Percentiles rank a stretch among this genome's conserved stretches.
phyloP scores from a whole-genome alignment of 2,329 filamentous ascomycete species.

The Epichloe uncinata region DNA sequence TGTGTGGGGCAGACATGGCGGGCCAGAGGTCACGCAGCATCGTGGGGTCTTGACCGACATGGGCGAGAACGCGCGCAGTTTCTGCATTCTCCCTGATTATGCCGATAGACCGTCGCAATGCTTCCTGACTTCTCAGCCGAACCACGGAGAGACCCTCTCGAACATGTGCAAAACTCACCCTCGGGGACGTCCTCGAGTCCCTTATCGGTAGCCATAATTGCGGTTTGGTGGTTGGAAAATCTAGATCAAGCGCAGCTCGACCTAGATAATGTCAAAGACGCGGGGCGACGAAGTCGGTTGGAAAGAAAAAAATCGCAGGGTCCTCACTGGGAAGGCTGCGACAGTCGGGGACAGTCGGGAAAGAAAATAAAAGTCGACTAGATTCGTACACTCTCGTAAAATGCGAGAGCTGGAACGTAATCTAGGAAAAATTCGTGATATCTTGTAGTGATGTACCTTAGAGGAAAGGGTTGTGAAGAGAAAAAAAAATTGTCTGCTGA shows the following conservation, averaged over 20 bases:
- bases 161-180: conserved; percentile 46
- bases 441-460: conserved; percentile 19
- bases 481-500: conserved; percentile 27
- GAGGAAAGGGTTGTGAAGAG: conserved; percentile 15
- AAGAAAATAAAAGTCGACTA: conserved; percentile 25
- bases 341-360: conserved; percentile 14
- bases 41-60: not conserved
- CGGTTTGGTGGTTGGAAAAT: conserved; percentile 42
- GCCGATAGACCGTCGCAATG: not conserved
- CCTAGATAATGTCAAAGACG: conserved; percentile 41
- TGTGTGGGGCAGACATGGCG: conserved; percentile 1
- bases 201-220: conserved; percentile 98
- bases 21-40: not conserved
- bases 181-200: conserved; percentile 97
- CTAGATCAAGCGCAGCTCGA: conserved; percentile 70
- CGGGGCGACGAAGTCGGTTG: conserved; percentile 20
- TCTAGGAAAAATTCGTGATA: conserved; percentile 26
- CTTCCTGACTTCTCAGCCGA: not conserved
- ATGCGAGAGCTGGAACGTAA: conserved; percentile 26
- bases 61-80: not conserved
- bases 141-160: too few species aligned
- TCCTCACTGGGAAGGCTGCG: conserved; percentile 22
- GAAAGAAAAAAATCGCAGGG: conserved; percentile 24
- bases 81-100: not conserved
- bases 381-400: conserved; percentile 34